These are phyloP conservation scores for Thelonectria discophora DNA, from an alignment of 2,329 filamentous ascomycete genomes.

Conservation along the genomic window DNA sequence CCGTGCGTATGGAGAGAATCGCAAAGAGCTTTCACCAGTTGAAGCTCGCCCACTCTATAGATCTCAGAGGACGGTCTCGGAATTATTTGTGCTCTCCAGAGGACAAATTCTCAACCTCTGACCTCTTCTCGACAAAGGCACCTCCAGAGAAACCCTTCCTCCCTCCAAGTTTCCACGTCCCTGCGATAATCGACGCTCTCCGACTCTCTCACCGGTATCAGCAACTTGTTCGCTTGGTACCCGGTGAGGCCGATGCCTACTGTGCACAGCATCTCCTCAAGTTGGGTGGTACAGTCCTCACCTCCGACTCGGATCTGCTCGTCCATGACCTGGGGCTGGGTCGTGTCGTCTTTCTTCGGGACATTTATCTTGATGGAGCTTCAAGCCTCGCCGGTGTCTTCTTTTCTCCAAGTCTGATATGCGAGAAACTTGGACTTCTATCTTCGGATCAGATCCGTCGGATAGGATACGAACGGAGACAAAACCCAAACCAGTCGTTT, in stretches of 20 bases:
- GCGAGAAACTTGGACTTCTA: slow-evolving; percentile 53
- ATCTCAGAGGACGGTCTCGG: slow-evolving; percentile 39
- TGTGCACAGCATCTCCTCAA: slow-evolving; percentile 73
- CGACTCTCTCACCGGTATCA: slow-evolving; percentile 53
- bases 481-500: slow-evolving; percentile 41
- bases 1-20: slow-evolving; percentile 68
- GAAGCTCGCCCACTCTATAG: slow-evolving; percentile 53
- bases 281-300: slow-evolving; percentile 69
- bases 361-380: slow-evolving; percentile 58
- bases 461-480: slow-evolving; percentile 49
- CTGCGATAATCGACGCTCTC: slow-evolving; percentile 78
- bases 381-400: slow-evolving; percentile 37
- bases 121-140: slow-evolving; percentile 39
- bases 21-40: slow-evolving; percentile 66
- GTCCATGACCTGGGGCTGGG: slow-evolving; percentile 75
- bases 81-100: slow-evolving; percentile 31
- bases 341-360: slow-evolving; percentile 73
- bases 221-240: slow-evolving; percentile 66
- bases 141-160: slow-evolving; percentile 48
- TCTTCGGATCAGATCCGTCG: slow-evolving; percentile 41
- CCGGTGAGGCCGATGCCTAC: slow-evolving; percentile 85
- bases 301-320: slow-evolving; percentile 87
- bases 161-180: slow-evolving; percentile 77
- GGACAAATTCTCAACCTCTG: slow-evolving; percentile 19
- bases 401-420: slow-evolving; percentile 51